These are phyloP conservation scores for Tricholomella constricta DNA, from an alignment of 768 basidiomycete genomes.

Conservation along the genomic window DNA sequence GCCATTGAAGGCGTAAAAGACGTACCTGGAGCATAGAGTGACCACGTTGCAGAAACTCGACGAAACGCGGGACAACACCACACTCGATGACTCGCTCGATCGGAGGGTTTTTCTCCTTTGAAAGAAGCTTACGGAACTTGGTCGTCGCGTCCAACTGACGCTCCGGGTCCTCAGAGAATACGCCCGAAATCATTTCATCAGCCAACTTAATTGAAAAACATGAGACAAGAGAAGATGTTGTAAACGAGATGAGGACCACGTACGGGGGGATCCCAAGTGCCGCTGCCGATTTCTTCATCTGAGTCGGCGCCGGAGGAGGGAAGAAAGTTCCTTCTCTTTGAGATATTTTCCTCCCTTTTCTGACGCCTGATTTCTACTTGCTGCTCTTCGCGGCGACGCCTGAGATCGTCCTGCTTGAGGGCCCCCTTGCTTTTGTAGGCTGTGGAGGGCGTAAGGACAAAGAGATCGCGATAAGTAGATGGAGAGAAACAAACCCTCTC, in stretches of 20 bases:
- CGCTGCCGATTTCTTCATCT: constrained; percentile 81
- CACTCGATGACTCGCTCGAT: constrained; percentile 98
- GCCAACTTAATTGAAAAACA: constrained; percentile 54
- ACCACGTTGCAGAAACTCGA: constrained; percentile 84
- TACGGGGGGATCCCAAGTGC: constrained; percentile 81
- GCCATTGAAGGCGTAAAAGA: constrained; percentile 6
- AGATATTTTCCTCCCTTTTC: constrained; percentile 98
- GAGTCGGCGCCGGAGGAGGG: constrained; percentile 77
- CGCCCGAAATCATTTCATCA: constrained; percentile 90
- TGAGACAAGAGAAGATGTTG: constrained; percentile 13
- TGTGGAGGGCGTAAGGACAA: constrained; percentile 46
- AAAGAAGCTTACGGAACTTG: constrained; percentile 97
- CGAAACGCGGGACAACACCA: constrained; percentile 95
- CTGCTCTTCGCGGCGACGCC: constrained; percentile 95
- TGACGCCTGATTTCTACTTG: constrained; percentile 98
- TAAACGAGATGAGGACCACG: constrained; percentile 27
- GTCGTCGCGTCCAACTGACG: constrained; percentile 96
- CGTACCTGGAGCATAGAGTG: constrained; percentile 84
- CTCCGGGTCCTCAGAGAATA: constrained; percentile 90
- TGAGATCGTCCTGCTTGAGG: constrained; percentile 89
- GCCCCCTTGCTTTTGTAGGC: constrained; percentile 92
- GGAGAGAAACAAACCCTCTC: constrained; percentile 55
- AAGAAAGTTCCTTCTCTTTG: constrained; percentile 94
- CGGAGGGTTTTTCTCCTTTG: constrained; percentile 99
- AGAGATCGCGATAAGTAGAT: constrained; percentile 27